phyloP scores from a whole-genome alignment of 495 filamentous ascomycete genomes.

The Jackrogersella minutella region DNA sequence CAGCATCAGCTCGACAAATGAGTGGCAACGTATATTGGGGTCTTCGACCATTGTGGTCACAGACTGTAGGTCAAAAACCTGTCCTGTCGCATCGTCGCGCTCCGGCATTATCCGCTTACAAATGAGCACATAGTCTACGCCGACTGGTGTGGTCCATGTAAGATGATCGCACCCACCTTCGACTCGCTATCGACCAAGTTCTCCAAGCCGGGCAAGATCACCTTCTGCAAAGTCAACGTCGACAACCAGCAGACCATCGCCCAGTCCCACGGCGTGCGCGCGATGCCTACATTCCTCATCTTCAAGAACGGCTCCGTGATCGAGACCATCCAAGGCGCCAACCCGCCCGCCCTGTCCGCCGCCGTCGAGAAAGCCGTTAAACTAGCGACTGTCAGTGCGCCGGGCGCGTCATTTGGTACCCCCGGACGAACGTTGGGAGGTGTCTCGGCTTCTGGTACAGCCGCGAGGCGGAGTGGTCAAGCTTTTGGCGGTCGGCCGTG shows the following conservation, averaged over 20 bases:
- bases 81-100: conserved; percentile 11
- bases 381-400: conserved; percentile 56
- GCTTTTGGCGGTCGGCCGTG: conserved; percentile 48
- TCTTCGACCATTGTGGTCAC: conserved; percentile 55
- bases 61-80: conserved; percentile 53
- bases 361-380: conserved; percentile 79
- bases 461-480: conserved; percentile 36
- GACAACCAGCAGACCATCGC: conserved; percentile 66
- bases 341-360: conserved; percentile 73
- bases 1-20: conserved; percentile 50
- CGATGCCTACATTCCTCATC: conserved; percentile 88
- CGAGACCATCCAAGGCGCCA: conserved; percentile 80
- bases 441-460: conserved; percentile 9
- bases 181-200: conserved; percentile 63
- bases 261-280: conserved; percentile 60
- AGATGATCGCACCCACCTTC: conserved; percentile 72
- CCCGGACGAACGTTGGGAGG: conserved; percentile 50
- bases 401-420: conserved; percentile 55
- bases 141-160: conserved; percentile 77
- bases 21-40: conserved; percentile 54
- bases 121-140: conserved; percentile 60
- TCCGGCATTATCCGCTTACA: conserved; percentile 23
- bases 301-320: conserved; percentile 78
- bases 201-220: conserved; percentile 61
- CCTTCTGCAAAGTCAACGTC: conserved; percentile 70